Evolutionary conservation across 1,284 basidiomycete genomes (phyloP).

Genomic region (Meira nashicola): DNA sequence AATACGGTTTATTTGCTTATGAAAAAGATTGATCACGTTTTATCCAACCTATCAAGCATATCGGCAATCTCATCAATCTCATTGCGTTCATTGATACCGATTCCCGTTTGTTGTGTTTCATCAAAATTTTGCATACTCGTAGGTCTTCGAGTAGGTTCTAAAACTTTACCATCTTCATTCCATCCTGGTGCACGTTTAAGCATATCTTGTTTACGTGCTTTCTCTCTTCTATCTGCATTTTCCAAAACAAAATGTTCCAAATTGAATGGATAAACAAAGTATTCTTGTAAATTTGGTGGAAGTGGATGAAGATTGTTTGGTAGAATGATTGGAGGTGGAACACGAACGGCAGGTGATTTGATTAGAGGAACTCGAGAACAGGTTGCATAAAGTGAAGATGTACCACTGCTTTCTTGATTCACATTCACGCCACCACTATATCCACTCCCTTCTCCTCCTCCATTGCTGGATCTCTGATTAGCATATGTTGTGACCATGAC

Average conservation of each 20-base stretch:
- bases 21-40: slow-evolving; percentile 1
- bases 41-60: background rate
- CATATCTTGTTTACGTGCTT: background rate
- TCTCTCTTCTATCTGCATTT: background rate
- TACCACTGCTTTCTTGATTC: background rate
- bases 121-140: background rate
- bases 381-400: slow-evolving; percentile 27
- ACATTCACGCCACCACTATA: background rate
- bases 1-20: too few species aligned
- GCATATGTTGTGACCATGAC: too few species aligned
- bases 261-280: slow-evolving; percentile 43
- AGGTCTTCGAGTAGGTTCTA: slow-evolving; percentile 3
- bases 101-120: background rate
- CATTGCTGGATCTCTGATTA: too few species aligned
- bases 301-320: slow-evolving; percentile 34
- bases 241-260: slow-evolving; percentile 39
- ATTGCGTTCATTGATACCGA: background rate
- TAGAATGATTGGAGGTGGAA: slow-evolving; percentile 20
- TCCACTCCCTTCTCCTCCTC: too few species aligned
- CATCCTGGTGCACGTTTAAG: slow-evolving; percentile 6
- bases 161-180: slow-evolving; percentile 6
- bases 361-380: slow-evolving; percentile 32
- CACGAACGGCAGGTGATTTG: slow-evolving; percentile 30
- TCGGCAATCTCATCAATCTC: slow-evolving; percentile 5
- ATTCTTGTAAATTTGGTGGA: slow-evolving; percentile 32